phyloP scores from a whole-genome alignment of 805 yeast species.

The Naumovozyma castellii region DNA sequence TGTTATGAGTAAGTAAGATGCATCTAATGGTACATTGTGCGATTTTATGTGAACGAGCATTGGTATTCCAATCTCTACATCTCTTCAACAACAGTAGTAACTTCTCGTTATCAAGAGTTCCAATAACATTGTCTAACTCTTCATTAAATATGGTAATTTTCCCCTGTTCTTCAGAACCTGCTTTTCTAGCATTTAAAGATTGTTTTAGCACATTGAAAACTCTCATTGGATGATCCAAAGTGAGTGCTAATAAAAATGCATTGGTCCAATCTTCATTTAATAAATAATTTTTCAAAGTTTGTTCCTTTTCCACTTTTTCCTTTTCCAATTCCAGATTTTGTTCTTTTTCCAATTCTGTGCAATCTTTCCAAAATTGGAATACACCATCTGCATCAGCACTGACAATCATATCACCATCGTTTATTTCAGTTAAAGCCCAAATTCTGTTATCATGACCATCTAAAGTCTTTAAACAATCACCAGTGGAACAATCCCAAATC shows the following conservation, averaged over 20 bases:
- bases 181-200: slow-evolving; percentile 37
- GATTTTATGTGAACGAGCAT: slow-evolving; percentile 65
- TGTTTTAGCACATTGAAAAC: slow-evolving; percentile 66
- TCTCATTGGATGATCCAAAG: slow-evolving; percentile 84
- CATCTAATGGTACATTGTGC: slow-evolving; percentile 72
- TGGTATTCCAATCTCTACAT: slow-evolving; percentile 91
- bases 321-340: slow-evolving; percentile 43
- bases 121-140: slow-evolving; percentile 57
- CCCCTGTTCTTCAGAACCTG: slow-evolving; percentile 28
- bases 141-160: slow-evolving; percentile 24
- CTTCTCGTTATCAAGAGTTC: slow-evolving; percentile 48
- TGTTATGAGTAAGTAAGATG: slow-evolving; percentile 44
- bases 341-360: slow-evolving; percentile 61
- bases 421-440: slow-evolving; percentile 71
- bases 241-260: slow-evolving; percentile 78
- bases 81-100: slow-evolving; percentile 55
- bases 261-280: slow-evolving; percentile 70
- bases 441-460: slow-evolving; percentile 93
- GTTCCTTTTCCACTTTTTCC: slow-evolving; percentile 73
- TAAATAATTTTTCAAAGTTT: slow-evolving; percentile 68
- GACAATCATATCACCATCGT: slow-evolving; percentile 60
- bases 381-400: slow-evolving; percentile 95
- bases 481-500: slow-evolving; percentile 72
- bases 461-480: slow-evolving; percentile 73
- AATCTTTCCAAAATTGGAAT: slow-evolving; percentile 80